Conservation (phyloP, 2,329 filamentous ascomycete genomes). For the Ascochyta viciae-villosae region DNA sequence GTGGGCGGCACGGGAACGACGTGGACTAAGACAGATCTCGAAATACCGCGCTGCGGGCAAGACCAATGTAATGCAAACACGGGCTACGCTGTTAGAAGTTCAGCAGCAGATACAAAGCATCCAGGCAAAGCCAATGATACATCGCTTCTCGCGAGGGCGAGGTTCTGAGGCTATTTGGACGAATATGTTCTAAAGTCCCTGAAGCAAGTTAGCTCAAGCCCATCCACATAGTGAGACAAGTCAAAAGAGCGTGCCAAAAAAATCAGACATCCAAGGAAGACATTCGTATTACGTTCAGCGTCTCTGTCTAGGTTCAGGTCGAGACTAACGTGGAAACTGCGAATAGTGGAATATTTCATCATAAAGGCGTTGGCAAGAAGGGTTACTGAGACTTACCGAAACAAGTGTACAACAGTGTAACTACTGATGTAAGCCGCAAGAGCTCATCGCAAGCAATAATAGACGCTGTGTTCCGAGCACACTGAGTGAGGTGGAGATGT, state of each 20-base stretch:
- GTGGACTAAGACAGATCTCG: no score
- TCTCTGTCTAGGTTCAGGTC: conserved; percentile 20
- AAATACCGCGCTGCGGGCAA: no score
- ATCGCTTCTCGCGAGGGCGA: background rate
- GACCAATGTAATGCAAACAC: no score
- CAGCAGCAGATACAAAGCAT: no score
- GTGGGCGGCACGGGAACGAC: no score
- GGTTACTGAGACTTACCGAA: background rate
- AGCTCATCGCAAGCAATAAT: background rate
- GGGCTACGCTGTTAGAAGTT: no score
- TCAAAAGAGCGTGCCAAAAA: background rate
- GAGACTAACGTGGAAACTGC: conserved; percentile 25
- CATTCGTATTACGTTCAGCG: conserved; percentile 19
- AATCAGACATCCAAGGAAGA: conserved; percentile 25
- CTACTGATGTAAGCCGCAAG: background rate
- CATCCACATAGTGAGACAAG: background rate
- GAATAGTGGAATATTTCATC: conserved; percentile 23
- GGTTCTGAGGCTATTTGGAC: background rate
- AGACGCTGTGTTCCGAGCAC: background rate
- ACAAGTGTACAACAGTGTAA: background rate
- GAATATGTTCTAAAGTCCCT: background rate
- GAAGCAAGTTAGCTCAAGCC: conserved; percentile 3
- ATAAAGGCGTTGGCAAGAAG: background rate
- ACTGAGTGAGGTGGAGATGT: background rate
- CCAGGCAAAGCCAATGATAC: no score